Percentiles rank a stretch among this genome's conserved stretches.
These are phyloP conservation scores for Pythium dissimile DNA, from an alignment of 352 stramenopile species.

Conservation along the genomic window DNA sequence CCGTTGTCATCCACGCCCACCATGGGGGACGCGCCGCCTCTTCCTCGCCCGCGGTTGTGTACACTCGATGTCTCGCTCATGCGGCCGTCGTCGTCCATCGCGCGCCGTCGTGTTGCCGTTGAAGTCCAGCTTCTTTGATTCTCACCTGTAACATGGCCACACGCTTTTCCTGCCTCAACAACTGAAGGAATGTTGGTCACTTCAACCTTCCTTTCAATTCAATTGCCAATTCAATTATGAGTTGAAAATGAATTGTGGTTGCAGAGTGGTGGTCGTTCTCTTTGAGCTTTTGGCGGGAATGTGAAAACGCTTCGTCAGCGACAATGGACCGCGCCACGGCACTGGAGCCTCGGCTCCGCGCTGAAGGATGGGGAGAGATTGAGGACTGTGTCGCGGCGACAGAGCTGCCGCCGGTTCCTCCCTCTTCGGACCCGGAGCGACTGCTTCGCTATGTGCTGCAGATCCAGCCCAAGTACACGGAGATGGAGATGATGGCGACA, in stretches of 20 bases:
- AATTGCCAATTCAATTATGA: slow-evolving; percentile 15
- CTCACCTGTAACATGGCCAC: not conserved
- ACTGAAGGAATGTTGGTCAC: slow-evolving; percentile 21
- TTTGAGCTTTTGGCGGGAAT: slow-evolving; percentile 18
- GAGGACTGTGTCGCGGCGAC: slow-evolving; percentile 47
- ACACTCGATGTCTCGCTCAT: slow-evolving; percentile 78
- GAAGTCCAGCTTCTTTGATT: not conserved
- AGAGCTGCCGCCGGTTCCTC: slow-evolving; percentile 59
- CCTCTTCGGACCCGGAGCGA: slow-evolving; percentile 69
- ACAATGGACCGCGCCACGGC: slow-evolving; percentile 1
- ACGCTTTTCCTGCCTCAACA: not conserved
- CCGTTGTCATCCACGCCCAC: slow-evolving; percentile 48
- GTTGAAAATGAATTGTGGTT: slow-evolving; percentile 6
- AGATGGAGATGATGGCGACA: slow-evolving; percentile 81
- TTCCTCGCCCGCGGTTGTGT: slow-evolving; percentile 34
- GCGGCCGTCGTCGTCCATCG: slow-evolving; percentile 58
- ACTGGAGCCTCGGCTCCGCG: not conserved
- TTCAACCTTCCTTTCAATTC: slow-evolving; percentile 21
- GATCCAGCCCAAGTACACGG: slow-evolving; percentile 70
- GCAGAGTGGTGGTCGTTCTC: slow-evolving; percentile 12
- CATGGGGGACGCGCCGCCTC: slow-evolving; percentile 26
- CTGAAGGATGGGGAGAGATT: slow-evolving; percentile 48
- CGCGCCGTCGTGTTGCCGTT: slow-evolving; percentile 3
- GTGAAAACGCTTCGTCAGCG: not conserved
- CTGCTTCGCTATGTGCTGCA: slow-evolving; percentile 71